Percentiles rank a stretch among this genome's conserved stretches.
Conservation (phyloP, 2,329 filamentous ascomycete genomes). For the Arachnomyces sp. region DNA sequence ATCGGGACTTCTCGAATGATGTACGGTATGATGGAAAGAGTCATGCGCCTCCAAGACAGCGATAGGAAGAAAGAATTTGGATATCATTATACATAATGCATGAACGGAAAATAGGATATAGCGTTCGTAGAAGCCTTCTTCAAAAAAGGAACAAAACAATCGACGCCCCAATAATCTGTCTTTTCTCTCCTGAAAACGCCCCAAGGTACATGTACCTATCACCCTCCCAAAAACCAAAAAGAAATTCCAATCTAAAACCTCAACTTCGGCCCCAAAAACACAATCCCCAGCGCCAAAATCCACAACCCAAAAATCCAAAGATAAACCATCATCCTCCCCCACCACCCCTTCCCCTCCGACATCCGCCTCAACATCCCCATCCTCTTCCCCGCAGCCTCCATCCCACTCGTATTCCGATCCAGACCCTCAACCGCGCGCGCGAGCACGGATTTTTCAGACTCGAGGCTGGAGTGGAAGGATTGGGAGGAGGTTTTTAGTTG, state of each 20-base stretch:
- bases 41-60: too few species aligned
- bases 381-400: conserved; percentile 66
- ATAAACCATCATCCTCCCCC: conserved; percentile 75
- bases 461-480: conserved; percentile 63
- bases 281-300: conserved; percentile 68
- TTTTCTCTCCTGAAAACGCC: too few species aligned
- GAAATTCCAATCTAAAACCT: conserved; percentile 69
- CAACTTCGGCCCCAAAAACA: conserved; percentile 81
- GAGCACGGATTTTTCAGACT: conserved; percentile 66
- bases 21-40: too few species aligned
- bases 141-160: too few species aligned
- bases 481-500: conserved; percentile 69
- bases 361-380: conserved; percentile 73
- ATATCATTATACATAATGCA: conserved; percentile 23
- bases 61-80: conserved; percentile 17
- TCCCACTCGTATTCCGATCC: conserved; percentile 65
- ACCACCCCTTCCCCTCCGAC: conserved; percentile 85
- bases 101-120: conserved; percentile 12
- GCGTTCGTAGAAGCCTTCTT: too few species aligned
- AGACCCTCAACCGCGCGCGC: conserved; percentile 65
- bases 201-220: neutral
- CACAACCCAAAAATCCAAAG: conserved; percentile 75
- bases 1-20: too few species aligned
- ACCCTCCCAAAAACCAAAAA: too few species aligned
- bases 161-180: too few species aligned